These are phyloP conservation scores for Kockovaella imperatae DNA, from an alignment of 768 basidiomycete genomes.

Conservation along the genomic window DNA sequence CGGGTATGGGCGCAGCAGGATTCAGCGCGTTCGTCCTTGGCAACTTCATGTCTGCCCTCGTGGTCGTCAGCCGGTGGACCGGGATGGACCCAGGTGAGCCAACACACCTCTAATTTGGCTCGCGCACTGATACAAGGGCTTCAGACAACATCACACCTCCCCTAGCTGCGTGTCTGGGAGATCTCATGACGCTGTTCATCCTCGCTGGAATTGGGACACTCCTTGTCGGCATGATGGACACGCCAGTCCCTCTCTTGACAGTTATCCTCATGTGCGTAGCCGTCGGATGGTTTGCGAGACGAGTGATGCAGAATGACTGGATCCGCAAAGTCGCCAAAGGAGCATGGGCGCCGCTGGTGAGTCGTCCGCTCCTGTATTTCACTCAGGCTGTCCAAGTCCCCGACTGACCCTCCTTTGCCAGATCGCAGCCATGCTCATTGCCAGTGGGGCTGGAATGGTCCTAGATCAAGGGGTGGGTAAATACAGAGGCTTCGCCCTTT, in stretches of 20 bases:
- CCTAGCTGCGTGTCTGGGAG: conserved; percentile 83
- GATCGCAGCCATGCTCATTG: conserved; percentile 49
- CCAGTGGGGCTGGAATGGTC: conserved; percentile 80
- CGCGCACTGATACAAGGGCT: background rate
- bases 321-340: conserved; percentile 66
- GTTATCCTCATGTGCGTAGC: conserved; percentile 46
- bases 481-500: conserved; percentile 78
- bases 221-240: conserved; percentile 61
- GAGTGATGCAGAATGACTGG: conserved; percentile 54
- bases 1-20: conserved; percentile 66
- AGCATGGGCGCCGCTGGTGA: conserved; percentile 77
- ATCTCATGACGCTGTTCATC: conserved; percentile 79
- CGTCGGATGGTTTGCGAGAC: conserved; percentile 33
- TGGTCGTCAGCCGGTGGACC: conserved; percentile 66
- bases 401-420: conserved; percentile 6
- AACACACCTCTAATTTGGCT: background rate
- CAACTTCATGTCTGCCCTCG: conserved; percentile 80
- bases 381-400: background rate
- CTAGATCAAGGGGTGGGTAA: conserved; percentile 79
- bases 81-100: conserved; percentile 72
- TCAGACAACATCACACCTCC: conserved; percentile 93
- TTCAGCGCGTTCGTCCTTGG: conserved; percentile 72
- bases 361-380: too few species aligned
- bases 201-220: conserved; percentile 56
- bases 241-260: conserved; percentile 52